Base-by-base conservation (phyloP, 495 filamentous ascomycete species). In the Tuber brumale region DNA sequence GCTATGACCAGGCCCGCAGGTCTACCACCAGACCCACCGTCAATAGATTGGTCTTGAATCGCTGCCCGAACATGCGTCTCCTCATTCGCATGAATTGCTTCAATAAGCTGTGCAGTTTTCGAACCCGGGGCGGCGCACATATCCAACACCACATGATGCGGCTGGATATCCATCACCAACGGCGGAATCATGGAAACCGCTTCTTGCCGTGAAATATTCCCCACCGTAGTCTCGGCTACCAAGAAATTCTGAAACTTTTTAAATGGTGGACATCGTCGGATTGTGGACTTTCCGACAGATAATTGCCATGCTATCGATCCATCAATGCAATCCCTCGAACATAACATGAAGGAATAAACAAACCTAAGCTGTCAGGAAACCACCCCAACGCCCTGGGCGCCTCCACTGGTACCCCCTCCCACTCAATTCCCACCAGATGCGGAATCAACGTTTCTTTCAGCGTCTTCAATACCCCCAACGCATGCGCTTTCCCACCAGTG, bases 141-240 rank as follows among this genome's bases (percentile, higher is more conserved):
- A 84, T 99, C 95, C 81, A 99, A 85, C 18, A 97, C 94, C 14
- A 89, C 89, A 92, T 97, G 97, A 48, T 94, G 93, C 31, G 96
- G 94, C 72, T 89, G 89, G 43, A 97, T 85, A 82, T 97, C 95
- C 88, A 98, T 92, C 75, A 98, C 86, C 72, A 98, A 89, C 37
- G 96, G 96, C 39, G 95, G 95, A 77, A 99, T 97, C 95, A 99
- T 99, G 87, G 93, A 96, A 76, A 99, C 95, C 35, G 95, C 90
- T 85, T 99, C 95, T 85, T 99, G 95, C 80, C 95, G 89, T 84
- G 91, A 96, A 83, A 99, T 98, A 82, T 98, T 99, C 82, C 95
- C 95, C 72, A 97, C 93, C 70, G 92, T 93, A 18, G 95, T 97
- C 86, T 99, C 95, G 41, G 94, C 94, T 37, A 99, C 95, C n/a